phyloP scores from a whole-genome alignment of 2,329 filamentous ascomycete species.

The Drechslerella stenobrocha region DNA sequence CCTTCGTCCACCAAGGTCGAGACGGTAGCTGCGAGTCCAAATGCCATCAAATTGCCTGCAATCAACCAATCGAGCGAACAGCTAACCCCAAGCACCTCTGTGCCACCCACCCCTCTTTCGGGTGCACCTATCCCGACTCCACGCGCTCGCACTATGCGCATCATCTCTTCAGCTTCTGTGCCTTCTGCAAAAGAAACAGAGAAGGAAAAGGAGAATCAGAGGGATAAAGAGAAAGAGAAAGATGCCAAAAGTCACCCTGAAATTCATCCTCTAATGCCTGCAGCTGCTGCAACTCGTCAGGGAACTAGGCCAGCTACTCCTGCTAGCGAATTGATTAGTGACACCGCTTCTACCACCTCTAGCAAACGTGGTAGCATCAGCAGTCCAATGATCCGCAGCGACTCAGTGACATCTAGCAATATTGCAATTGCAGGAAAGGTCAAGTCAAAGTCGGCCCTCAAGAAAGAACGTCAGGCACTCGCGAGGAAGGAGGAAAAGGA shows the following conservation, averaged over 20 bases:
- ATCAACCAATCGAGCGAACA: conserved; percentile 22
- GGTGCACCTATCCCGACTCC: conserved; percentile 21
- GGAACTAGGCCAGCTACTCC: conserved; percentile 42
- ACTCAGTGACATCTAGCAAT: conserved; percentile 36
- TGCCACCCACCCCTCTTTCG: conserved; percentile 35
- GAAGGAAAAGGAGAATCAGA: conserved; percentile 29
- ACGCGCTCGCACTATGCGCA: conserved; percentile 43
- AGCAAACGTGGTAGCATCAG: conserved; percentile 47
- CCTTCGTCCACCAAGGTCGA: conserved; percentile 28
- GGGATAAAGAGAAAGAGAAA: conserved; percentile 23
- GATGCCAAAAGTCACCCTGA: conserved; percentile 15
- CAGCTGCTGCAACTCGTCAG: conserved; percentile 23
- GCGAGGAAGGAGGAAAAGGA: conserved; percentile 53
- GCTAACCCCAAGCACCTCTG: conserved; percentile 22
- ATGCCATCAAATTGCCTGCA: conserved; percentile 29
- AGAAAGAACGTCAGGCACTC: conserved; percentile 70
- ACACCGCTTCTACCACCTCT: conserved; percentile 49
- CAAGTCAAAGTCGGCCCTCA: conserved; percentile 54
- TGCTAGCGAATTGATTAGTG: conserved; percentile 47
- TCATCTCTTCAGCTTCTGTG: conserved; percentile 36
- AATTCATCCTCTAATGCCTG: not conserved
- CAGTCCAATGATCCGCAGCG: conserved; percentile 46
- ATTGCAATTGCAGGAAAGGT: conserved; percentile 37
- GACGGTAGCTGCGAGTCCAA: conserved; percentile 23
- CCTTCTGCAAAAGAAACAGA: conserved; percentile 16